Evolutionary conservation across 2,329 filamentous ascomycete genomes (phyloP).

Genomic region (Penicillium brasilianum): DNA sequence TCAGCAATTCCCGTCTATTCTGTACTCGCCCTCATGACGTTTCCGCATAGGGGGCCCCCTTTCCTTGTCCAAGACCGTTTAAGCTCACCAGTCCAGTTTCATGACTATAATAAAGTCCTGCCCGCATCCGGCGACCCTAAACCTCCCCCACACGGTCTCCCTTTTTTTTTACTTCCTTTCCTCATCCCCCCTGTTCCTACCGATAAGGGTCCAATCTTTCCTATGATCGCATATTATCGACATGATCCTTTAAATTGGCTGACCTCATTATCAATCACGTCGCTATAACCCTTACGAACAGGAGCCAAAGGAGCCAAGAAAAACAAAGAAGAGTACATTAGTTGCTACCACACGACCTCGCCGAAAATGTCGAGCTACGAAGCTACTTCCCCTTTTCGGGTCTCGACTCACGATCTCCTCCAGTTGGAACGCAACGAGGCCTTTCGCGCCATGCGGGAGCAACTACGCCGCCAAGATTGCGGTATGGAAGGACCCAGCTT

Average conservation of each 20-base stretch:
- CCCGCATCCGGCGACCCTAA: conserved; percentile 27
- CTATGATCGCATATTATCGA: conserved; percentile 17
- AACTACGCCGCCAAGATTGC: conserved; percentile 43
- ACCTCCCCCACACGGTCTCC: conserved; percentile 3
- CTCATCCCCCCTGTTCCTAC: too few species aligned
- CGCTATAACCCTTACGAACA: background rate
- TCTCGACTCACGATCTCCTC: conserved; percentile 38
- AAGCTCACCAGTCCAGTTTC: background rate
- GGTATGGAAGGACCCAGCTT: conserved; percentile 45
- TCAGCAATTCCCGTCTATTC: conserved; percentile 18
- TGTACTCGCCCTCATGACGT: conserved; percentile 29
- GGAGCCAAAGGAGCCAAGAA: background rate
- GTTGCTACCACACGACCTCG: background rate
- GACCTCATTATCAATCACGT: conserved; percentile 1
- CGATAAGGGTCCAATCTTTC: background rate
- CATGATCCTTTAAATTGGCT: conserved; percentile 25
- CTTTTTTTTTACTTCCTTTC: conserved; percentile 19
- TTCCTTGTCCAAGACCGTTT: background rate
- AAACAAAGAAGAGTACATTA: background rate
- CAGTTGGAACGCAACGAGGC: conserved; percentile 43
- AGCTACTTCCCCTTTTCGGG: conserved; percentile 40
- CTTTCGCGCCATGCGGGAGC: conserved; percentile 41
- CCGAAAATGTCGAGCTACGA: conserved; percentile 16
- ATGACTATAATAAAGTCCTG: conserved; percentile 25
- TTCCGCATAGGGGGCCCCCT: conserved; percentile 29